phyloP scores from a whole-genome alignment of 768 basidiomycete genomes.

The Suillus placidus region DNA sequence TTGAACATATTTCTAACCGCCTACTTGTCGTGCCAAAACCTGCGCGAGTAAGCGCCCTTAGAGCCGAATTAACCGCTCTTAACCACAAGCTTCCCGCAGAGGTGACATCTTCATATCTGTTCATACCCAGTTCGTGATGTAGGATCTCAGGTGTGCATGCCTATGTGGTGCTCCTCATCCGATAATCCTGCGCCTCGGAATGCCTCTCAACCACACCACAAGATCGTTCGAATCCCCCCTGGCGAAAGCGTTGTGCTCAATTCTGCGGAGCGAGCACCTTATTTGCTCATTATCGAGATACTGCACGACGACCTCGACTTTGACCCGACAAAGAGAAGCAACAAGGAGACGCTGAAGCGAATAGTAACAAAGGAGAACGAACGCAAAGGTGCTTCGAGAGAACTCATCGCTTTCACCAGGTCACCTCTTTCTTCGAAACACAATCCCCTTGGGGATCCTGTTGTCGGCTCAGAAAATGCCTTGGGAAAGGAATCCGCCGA shows the following conservation, averaged over 20 bases:
- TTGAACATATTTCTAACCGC: constrained; percentile 92
- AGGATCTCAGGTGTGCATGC: constrained; percentile 72
- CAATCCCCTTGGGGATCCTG: constrained; percentile 25
- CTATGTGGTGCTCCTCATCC: constrained; percentile 83
- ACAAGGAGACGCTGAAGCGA: constrained; percentile 84
- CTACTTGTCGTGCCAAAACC: constrained; percentile 91
- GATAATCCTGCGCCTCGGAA: constrained; percentile 46
- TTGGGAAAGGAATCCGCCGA: constrained; percentile 34
- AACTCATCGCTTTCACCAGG: constrained; percentile 49
- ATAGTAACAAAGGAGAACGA: constrained; percentile 69
- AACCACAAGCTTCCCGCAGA: constrained; percentile 98
- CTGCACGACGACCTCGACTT: constrained; percentile 91
- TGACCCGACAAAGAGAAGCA: constrained; percentile 78
- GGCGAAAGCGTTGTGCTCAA: constrained; percentile 98
- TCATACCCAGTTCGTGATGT: constrained; percentile 10
- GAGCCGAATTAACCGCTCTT: constrained; percentile 92
- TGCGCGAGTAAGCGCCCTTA: constrained; percentile 92
- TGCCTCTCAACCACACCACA: constrained; percentile 75
- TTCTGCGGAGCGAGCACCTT: constrained; percentile 95
- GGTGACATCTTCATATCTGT: constrained; percentile 45
- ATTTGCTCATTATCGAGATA: constrained; percentile 89
- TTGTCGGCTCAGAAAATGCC: constrained; percentile 34
- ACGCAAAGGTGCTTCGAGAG: constrained; percentile 57
- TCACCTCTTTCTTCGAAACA: constrained; percentile 17
- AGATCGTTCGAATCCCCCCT: constrained; percentile 95